Conservation (phyloP, 1,284 basidiomycete genomes). For the Papiliotrema nemorosa region DNA sequence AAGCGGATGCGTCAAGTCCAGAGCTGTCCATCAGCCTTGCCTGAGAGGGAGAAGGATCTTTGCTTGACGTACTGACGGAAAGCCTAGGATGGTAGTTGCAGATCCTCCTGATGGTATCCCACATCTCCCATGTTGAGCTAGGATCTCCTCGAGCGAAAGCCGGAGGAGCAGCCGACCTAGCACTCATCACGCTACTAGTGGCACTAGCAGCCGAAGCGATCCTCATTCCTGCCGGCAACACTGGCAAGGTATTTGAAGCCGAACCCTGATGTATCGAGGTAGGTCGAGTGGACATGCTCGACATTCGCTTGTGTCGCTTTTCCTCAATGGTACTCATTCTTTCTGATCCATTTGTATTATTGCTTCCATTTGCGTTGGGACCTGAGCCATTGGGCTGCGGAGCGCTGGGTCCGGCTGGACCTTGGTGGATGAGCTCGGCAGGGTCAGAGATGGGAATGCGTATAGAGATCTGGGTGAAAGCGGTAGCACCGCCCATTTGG, state of each 20-base stretch:
- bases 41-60: background rate
- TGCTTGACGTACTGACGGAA: constrained; percentile 64
- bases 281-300: constrained; percentile 40
- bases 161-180: constrained; percentile 11
- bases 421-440: constrained; percentile 37
- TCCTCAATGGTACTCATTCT: constrained; percentile 3
- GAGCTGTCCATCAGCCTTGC: constrained; percentile 54
- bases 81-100: constrained; percentile 83
- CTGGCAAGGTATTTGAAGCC: background rate
- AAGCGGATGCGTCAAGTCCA: constrained; percentile 84
- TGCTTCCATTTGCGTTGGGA: too few relatives aligned
- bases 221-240: constrained; percentile 11
- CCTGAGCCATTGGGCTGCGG: background rate
- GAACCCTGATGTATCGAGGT: constrained; percentile 33
- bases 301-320: constrained; percentile 37
- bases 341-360: too few relatives aligned
- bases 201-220: constrained; percentile 9
- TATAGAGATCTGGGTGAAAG: constrained; percentile 69
- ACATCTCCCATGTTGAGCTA: constrained; percentile 93
- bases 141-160: constrained; percentile 56
- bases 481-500: constrained; percentile 54
- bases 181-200: constrained; percentile 27
- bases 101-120: constrained; percentile 86
- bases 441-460: constrained; percentile 76
- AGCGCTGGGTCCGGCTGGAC: constrained; percentile 12